These are phyloP conservation scores for Gigaspora rosea DNA, from an alignment of 192 early-diverging fungal genomes.

Conservation along the genomic window DNA sequence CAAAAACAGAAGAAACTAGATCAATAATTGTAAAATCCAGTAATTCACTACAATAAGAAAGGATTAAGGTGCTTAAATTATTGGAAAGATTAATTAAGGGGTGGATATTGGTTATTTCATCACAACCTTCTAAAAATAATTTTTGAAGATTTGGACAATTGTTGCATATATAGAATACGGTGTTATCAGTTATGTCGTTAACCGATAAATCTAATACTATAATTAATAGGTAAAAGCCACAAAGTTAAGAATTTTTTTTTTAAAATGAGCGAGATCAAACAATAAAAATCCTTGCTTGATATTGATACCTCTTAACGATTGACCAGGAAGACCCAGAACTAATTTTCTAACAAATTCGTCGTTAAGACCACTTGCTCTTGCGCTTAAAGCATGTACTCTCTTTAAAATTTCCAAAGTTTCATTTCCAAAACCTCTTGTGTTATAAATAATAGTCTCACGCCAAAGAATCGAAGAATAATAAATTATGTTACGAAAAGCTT, in stretches of 20 bases:
- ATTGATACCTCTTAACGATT: constrained; percentile 13
- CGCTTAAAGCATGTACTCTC: neutral
- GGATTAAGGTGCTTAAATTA: neutral
- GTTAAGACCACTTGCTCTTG: neutral
- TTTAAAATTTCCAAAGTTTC: neutral
- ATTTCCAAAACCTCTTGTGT: constrained; percentile 1
- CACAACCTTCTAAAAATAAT: constrained; percentile 21
- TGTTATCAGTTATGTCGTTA: neutral
- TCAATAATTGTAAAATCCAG: neutral
- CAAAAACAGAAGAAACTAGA: neutral
- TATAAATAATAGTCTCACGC: constrained; percentile 5
- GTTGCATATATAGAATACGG: neutral
- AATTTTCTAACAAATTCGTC: constrained; percentile 7
- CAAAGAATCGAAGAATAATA: constrained; percentile 1
- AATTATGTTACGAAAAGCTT: neutral
- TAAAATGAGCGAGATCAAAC: neutral
- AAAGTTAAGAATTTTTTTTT: neutral
- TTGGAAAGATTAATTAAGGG: neutral
- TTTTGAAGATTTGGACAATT: constrained; percentile 9
- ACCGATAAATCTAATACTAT: constrained; percentile 25
- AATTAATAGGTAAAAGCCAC: neutral
- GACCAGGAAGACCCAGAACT: neutral
- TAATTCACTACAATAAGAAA: constrained; percentile 1
- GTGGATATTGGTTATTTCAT: neutral
- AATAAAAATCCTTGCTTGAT: neutral